These are phyloP conservation scores for Lodderomyces orthopsilosis DNA, from an alignment of 1,139 yeast species.

Conservation along the genomic window DNA sequence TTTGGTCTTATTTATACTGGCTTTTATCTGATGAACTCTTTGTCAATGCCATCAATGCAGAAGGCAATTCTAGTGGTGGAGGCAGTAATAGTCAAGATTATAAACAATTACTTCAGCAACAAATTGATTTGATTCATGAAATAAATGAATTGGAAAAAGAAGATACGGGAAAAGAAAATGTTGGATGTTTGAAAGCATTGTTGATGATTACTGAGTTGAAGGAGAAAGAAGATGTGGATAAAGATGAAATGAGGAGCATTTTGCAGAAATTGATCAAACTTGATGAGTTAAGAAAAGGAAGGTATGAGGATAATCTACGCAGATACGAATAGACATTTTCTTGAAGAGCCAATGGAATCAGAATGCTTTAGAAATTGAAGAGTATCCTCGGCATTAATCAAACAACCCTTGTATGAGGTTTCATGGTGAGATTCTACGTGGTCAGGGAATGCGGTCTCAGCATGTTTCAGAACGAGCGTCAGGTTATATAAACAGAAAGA, in stretches of 20 bases:
- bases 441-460: too few relatives aligned
- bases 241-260: constrained; percentile 26
- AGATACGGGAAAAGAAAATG: constrained; percentile 56
- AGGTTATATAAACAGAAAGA: too few relatives aligned
- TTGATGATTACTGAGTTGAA: constrained; percentile 42
- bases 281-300: constrained; percentile 70
- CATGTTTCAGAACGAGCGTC: too few relatives aligned
- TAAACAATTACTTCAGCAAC: constrained; percentile 35
- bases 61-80: constrained; percentile 7
- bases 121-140: constrained; percentile 43
- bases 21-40: constrained; percentile 57
- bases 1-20: constrained; percentile 91
- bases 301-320: constrained; percentile 49
- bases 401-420: too few relatives aligned
- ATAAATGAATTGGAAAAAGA: constrained; percentile 59
- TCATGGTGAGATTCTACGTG: too few relatives aligned
- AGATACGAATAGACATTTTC: background rate
- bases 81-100: constrained; percentile 14
- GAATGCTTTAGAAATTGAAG: background rate
- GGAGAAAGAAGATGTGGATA: constrained; percentile 15
- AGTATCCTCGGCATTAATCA: too few relatives aligned
- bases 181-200: constrained; percentile 66
- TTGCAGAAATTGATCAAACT: constrained; percentile 46
- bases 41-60: constrained; percentile 26
- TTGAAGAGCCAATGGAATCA: too few relatives aligned